phyloP scores from a whole-genome alignment of 2,329 filamentous ascomycete genomes.

The Nothophaeocryptopus gaeumannii region DNA sequence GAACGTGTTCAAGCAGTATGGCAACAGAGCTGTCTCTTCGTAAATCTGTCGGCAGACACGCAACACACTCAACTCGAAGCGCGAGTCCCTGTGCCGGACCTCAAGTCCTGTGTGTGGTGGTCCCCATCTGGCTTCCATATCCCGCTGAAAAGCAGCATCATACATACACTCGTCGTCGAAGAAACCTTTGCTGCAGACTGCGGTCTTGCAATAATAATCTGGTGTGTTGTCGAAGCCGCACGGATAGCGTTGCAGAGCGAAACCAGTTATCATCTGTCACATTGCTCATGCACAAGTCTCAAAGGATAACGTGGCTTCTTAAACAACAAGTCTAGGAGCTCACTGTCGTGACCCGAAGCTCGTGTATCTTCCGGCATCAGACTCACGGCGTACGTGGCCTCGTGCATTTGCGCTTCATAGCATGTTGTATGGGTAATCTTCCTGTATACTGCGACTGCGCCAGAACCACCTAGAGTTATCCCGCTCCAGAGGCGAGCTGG shows the following conservation, averaged over 20 bases:
- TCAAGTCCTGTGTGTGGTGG: no score
- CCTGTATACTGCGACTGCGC: not conserved
- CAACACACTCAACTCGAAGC: not conserved
- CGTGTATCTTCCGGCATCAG: not conserved
- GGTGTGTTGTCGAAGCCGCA: not conserved
- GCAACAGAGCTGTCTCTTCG: conserved; percentile 10
- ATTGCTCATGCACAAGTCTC: not conserved
- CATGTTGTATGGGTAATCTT: not conserved
- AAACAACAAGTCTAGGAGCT: no score
- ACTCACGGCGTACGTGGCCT: not conserved
- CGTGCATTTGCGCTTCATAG: conserved; percentile 1
- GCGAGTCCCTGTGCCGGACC: not conserved
- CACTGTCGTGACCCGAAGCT: no score
- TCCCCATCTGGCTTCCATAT: no score
- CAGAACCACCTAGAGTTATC: not conserved
- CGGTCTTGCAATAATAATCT: not conserved
- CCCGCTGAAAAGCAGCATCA: no score
- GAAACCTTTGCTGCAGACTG: not conserved
- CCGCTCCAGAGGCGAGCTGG: not conserved
- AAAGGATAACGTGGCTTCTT: not conserved
- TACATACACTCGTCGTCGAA: not conserved
- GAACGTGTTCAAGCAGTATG: conserved; percentile 10
- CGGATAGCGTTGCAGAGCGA: not conserved
- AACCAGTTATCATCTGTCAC: not conserved
- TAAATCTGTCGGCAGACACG: conserved; percentile 9